Evolutionary conservation across 2,329 filamentous ascomycete genomes (phyloP), one percentile per base, ranked within the genome.

Genomic region (Botryotinia narcissicola): DNA sequence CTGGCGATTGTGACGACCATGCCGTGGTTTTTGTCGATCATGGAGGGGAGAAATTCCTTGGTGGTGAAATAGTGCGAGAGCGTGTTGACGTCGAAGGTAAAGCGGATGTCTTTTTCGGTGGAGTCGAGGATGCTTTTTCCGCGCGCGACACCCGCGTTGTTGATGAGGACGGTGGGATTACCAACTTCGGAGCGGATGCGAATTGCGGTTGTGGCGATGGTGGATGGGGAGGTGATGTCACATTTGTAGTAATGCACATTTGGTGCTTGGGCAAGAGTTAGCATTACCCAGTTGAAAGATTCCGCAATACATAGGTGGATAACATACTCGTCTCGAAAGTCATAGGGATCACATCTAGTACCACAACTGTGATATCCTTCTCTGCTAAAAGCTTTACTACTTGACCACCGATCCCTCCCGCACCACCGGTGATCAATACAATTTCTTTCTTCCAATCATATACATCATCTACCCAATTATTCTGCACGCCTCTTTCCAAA

Each of bases 401-500:
- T 54, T 87, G 83, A 32, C 87, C 88, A 22, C 93, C 93, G 78
- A 95, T 94, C 0, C 93, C 93, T 73, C 89, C 88, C 60, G 90
- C 89, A 12, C 93, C 93, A 12, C 93, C 92, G 0, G 93, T 95
- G 32, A 95, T 86, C 61, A 94, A 84, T 4, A 93, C 90, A 69
- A 94, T 86, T 83, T 94, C 92, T 70, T 86, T 86, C 35, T 85
- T 83, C 91, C 92, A 94, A 73, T 89, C 86, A 82, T 91, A 92
- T 59, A 80, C 82, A 78, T 89, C 88, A 18, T 77, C 80, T 1
- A 80, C 83, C 84, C 85, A 88, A 79, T 86, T 86, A 79, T 87
- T 85, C 73, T 84, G 76, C 1, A 83, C 83, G 2, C 85, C 83
- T 3, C 83, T 81, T 77, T 88, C 89, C 20, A 90, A 81, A 80